Conservation (phyloP, 2,329 filamentous ascomycete species). For the Aspergillus neotritici region DNA sequence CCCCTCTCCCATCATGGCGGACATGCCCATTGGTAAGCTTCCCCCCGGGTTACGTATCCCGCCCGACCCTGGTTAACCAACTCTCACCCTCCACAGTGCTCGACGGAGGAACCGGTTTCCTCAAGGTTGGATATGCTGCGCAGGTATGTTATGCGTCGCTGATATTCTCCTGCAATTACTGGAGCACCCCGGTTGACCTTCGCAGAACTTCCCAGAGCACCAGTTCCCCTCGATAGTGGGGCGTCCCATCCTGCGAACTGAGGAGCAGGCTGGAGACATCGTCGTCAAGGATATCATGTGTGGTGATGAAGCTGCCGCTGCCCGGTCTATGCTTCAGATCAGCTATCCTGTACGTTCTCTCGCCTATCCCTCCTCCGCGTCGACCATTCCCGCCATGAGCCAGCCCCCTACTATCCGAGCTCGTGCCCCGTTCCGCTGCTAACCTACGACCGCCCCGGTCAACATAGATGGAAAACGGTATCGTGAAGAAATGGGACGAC, state of each 20-base stretch:
- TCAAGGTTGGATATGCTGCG: conserved; percentile 98
- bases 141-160: conserved; percentile 50
- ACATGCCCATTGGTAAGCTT: conserved; percentile 46
- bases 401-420: neutral
- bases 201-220: conserved; percentile 94
- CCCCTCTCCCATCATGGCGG: conserved; percentile 36
- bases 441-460: neutral
- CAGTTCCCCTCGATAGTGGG: conserved; percentile 98
- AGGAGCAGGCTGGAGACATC: conserved; percentile 72
- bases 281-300: conserved; percentile 98
- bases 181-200: conserved; percentile 9
- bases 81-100: conserved; percentile 62
- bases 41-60: conserved; percentile 20
- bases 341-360: conserved; percentile 69
- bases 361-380: neutral
- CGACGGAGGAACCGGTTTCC: conserved; percentile 98
- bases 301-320: conserved; percentile 93
- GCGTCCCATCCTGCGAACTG: conserved; percentile 91
- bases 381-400: conserved; percentile 10
- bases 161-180: neutral
- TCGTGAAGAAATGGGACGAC: conserved; percentile 99
- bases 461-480: conserved; percentile 91
- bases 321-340: conserved; percentile 95
- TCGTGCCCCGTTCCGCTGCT: neutral
- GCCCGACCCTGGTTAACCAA: conserved; percentile 17